A percentile compares a stretch with the other conserved stretches of the same genome.
These are phyloP conservation scores for Forsythia suspensa DNA, from an alignment of 257 asterid genomes.

Conservation along the genomic window DNA sequence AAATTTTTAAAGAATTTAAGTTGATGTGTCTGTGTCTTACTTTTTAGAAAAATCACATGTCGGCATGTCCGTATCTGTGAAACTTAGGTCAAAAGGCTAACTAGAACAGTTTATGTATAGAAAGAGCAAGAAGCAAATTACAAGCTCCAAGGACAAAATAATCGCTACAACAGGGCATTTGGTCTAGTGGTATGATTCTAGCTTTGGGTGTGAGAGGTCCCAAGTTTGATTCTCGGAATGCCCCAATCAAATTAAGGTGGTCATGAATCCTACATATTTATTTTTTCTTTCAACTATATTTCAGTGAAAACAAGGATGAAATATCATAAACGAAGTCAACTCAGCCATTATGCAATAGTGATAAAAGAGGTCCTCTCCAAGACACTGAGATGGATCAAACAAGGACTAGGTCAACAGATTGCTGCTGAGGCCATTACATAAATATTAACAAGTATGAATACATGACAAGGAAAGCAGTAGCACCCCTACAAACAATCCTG, in stretches of 20 bases:
- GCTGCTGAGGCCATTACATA: neutral
- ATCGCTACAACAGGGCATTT: conserved; percentile 46
- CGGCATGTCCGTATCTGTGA: no score
- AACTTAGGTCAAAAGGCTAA: neutral
- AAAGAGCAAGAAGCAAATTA: no score
- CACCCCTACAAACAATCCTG: neutral
- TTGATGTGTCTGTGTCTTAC: neutral
- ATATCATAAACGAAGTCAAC: no score
- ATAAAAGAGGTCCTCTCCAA: no score
- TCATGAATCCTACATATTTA: neutral
- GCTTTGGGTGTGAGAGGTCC: conserved; percentile 82
- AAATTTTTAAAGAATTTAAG: no score
- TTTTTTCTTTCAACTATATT: neutral
- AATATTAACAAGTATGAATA: neutral
- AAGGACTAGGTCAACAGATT: no score
- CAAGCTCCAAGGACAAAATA: neutral
- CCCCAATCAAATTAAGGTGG: conserved; percentile 37
- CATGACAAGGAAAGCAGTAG: neutral
- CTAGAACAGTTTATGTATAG: no score
- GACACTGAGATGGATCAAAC: no score
- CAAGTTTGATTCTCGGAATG: conserved; percentile 76
- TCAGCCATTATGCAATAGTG: no score
- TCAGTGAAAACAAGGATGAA: neutral
- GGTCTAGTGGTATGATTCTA: conserved; percentile 90
- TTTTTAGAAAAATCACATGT: no score